Base-by-base conservation (phyloP, 2,329 filamentous ascomycete species). In the Nothophaeocryptopus gaeumannii region DNA sequence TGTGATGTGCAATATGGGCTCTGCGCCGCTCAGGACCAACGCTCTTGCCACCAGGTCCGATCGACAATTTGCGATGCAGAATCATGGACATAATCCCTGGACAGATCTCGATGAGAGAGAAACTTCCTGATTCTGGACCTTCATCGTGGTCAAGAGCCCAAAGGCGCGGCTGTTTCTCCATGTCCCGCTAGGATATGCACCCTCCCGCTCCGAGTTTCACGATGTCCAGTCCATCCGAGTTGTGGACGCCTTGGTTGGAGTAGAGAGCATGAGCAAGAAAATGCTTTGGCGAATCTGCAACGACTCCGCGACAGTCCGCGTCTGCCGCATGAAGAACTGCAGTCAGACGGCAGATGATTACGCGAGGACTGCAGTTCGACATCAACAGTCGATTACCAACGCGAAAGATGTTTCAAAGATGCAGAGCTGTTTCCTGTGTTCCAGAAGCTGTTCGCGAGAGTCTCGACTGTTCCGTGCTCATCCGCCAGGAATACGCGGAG, bases 61-160 rank as follows among this genome's bases (percentile, higher is more conserved):
- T 42, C 39, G 10, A 31, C 39, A 42, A 26, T 42, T 42, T 42
- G 30, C 39, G 39, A 42, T 42, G 39, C 39, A 42, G 34, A 15
- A 32, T 13, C 29, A 34, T 43, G 40, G 13, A 20, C 32, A 15
- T 3, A 32, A n/a, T 34, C 30, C 30, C 30, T 9, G 30, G 10
- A 32, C 40, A 16, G 40, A 43, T 43, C 40, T 34, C 26, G 39
- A 15, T 12, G 12, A 41, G 12, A 26, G 13, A 31, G 20, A 41
- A 32, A 26, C 26, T 32, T 43, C 26, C 40, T 43, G 40, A 14
- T 8, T 43, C 40, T 34, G 34, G 40, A 32, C 40, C 40, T 29
- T 40, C 20, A 14, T 15, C 39, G 13, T 14, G n/a, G 14, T 11
- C 20, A 20, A 15, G 15, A 32, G 39, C 39, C 33, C 9, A 42